Base-by-base conservation (phyloP, 164 flowering plant species). In the Annona squamosa region DNA sequence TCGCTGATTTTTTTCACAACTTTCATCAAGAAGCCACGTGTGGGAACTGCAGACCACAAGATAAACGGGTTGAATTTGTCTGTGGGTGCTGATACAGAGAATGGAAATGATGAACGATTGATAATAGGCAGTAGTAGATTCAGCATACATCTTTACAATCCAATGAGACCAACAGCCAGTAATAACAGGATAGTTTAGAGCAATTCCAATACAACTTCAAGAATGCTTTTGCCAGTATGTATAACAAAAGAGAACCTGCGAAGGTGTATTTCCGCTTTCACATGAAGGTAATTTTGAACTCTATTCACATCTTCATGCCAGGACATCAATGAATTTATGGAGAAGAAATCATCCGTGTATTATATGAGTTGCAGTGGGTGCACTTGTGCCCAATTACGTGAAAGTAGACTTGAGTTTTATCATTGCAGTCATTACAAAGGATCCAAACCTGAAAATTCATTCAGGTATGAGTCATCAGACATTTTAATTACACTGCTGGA, bases 341-440 rank as follows among this genome's bases (percentile, higher is more conserved):
- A 69, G 97, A 89, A 0, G 90, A 81, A 73, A 87, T 86, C 18
- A 79, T 75, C 13, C 97, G 87, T 19, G 97, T 94, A 48, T 94
- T 94, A 79, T 92, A 94, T 10, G 98, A 94, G 44, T 65, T 76
- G 81, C 98, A 94, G 63, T 90, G 93, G 75, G 85, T 63, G 80
- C 98, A 94, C 83, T 90, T 92, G 73, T 89, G 98, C 68, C 97
- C 97, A 41, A 92, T 76, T 65, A 94, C 82, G 82, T 94, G 98
- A 81, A 87, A 94, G 79, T 74, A 84, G 48, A 84, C 97, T 76
- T 94, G 97, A 4, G 97, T 87, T 0, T 94, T 92, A 69, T 89
- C 89, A 42, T 87, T 89, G 87, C 98, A 92, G 82, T 92, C 98
- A 48, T 94, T 94, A 69, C 97, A 92, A 42, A 92, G 85, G 66